Conservation (phyloP, 768 basidiomycete species). For the Rhizopogon rudus region DNA sequence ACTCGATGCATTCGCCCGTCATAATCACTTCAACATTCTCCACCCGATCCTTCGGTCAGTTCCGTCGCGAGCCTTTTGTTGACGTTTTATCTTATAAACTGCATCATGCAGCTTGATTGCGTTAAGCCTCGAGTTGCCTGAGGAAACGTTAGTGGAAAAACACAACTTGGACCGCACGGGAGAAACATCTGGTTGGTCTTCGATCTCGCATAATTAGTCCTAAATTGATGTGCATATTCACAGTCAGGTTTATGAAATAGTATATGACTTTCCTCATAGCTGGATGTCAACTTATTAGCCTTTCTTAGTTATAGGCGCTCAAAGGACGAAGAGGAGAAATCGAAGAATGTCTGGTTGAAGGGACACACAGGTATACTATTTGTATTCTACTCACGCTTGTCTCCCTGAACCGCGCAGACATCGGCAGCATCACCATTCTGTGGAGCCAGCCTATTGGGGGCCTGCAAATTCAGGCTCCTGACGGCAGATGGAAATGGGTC, state of each 20-base stretch:
- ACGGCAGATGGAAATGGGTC: conserved; percentile 33
- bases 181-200: conserved; percentile 23
- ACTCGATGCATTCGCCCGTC: conserved; percentile 21
- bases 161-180: conserved; percentile 22
- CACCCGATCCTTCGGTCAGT: conserved; percentile 22
- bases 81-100: not conserved
- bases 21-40: conserved; percentile 25
- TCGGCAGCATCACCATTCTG: conserved; percentile 29
- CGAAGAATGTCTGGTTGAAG: conserved; percentile 28
- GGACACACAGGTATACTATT: conserved; percentile 28
- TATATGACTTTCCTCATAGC: conserved; percentile 5
- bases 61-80: not conserved
- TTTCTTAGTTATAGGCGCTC: conserved; percentile 23
- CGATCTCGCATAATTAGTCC: not conserved
- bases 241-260: conserved; percentile 38
- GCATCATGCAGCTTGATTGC: conserved; percentile 23
- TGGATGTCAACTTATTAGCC: not conserved
- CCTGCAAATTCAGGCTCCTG: conserved; percentile 29
- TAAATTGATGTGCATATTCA: not conserved
- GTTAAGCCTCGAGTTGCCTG: conserved; percentile 27
- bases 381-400: not conserved
- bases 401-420: conserved; percentile 16
- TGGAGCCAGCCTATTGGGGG: conserved; percentile 35
- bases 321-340: conserved; percentile 3
- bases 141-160: conserved; percentile 26